Base-by-base conservation (phyloP, 306 rosid species). In the Amphicarpaea edgeworthii region DNA sequence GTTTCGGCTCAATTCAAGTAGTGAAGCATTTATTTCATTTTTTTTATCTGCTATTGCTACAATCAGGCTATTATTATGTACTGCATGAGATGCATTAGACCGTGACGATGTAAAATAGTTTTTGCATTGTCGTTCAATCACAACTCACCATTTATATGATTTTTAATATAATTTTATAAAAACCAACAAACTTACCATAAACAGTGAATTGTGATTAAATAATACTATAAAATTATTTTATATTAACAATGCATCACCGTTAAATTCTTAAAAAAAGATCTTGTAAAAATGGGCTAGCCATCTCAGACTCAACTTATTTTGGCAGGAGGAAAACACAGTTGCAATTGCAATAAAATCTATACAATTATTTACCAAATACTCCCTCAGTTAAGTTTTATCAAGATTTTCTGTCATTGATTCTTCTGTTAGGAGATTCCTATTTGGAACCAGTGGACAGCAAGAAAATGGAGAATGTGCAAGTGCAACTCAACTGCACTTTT, bases 381-480 rank as follows among this genome's bases (percentile, higher is more conserved):
- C 37, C 4, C 37, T 5, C 0, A 30, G 5, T 30, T 30, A 5
- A 7, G 40, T 9, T 40, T 50, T 50, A 17, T 17, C 68, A 17
- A 14, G 14, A 43, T 57, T 51, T 51, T 19, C 58, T 17, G 26
- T 51, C 5, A 8, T 19, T 14, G 41, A 62, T 75, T 46, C 11
- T 61, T 47, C 19, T 5, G 12, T 30, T 20, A 47, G 41, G n/a
- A 12, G 60, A 74, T 12, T 12, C 37, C 23, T 46, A 30, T 46
- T 32, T 3, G 34, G 41, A 83, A 73, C 40, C 65, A 34, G 8
- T 12, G 72, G 26, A 12, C 12, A 1, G 70, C 41, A 20, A 58
- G 37, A 60, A 70, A 40, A 61, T 42, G 21, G 4, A 41, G 11
- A 75, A 47, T 37, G 41, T 23, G 71, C n/a, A n/a, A n/a, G n/a